These are phyloP conservation scores for Zygosaccharomyces siamensis DNA, from an alignment of 805 yeast genomes.

Conservation along the genomic window DNA sequence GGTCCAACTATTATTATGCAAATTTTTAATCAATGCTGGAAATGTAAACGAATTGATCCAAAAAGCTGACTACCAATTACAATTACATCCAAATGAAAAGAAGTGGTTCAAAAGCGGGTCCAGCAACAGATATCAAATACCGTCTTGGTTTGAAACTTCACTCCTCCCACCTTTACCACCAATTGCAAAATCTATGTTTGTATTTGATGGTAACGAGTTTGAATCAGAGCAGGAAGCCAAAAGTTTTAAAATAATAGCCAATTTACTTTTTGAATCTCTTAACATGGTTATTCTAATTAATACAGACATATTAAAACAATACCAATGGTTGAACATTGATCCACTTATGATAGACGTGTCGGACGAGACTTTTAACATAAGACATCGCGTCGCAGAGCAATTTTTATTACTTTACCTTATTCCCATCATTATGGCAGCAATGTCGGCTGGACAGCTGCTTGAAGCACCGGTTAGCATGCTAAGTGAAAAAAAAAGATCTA, in stretches of 20 bases:
- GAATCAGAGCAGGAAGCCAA: constrained; percentile 8
- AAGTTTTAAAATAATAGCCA: constrained; percentile 7
- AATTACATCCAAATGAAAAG: constrained; percentile 5
- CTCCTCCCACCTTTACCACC: constrained; percentile 30
- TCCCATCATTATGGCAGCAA: constrained; percentile 19
- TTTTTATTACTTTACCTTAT: constrained; percentile 24
- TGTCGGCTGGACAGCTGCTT: constrained; percentile 22
- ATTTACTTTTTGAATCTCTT: constrained; percentile 18
- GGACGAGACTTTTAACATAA: constrained; percentile 9
- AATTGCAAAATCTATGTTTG: constrained; percentile 30
- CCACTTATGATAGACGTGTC: constrained; percentile 7
- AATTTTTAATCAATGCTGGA: constrained; percentile 20
- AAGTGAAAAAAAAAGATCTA: constrained; percentile 21
- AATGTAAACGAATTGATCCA: constrained; percentile 9
- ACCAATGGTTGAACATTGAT: constrained; percentile 14
- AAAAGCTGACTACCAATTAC: constrained; percentile 5
- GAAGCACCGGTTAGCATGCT: constrained; percentile 1
- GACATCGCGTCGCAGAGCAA: constrained; percentile 21
- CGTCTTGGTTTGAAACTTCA: constrained; percentile 24
- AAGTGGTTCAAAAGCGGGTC: constrained; percentile 12
- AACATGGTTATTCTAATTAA: constrained; percentile 15
- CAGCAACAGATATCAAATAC: constrained; percentile 14
- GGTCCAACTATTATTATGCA: constrained; percentile 24
- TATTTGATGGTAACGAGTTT: constrained; percentile 17
- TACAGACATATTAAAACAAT: constrained; percentile 17